Percentiles rank a stretch among this genome's conserved stretches.
Conservation (phyloP, 352 stramenopile species). For the Elongisporangium senticosum region DNA sequence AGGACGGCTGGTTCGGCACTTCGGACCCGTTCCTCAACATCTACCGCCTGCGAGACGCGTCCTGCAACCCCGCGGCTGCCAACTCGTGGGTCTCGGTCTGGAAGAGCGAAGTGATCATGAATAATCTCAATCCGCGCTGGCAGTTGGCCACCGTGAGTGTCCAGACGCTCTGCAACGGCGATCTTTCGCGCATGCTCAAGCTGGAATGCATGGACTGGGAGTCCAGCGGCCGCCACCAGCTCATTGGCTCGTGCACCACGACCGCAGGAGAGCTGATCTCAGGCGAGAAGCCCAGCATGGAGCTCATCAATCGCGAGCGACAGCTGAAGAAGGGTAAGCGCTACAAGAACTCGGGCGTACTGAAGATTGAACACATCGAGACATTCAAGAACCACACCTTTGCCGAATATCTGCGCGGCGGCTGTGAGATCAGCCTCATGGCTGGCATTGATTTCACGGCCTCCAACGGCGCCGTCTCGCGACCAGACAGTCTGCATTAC, state of each 20-base stretch:
- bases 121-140: conserved; percentile 69
- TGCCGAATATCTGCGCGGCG: conserved; percentile 60
- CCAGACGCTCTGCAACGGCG: conserved; percentile 63
- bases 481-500: conserved; percentile 59
- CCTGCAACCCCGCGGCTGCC: conserved; percentile 23
- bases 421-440: conserved; percentile 72
- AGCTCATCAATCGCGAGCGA: conserved; percentile 63
- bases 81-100: conserved; percentile 63
- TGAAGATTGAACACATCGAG: conserved; percentile 50
- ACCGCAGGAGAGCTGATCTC: conserved; percentile 52
- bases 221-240: conserved; percentile 57
- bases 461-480: conserved; percentile 41
- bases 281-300: conserved; percentile 37
- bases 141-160: conserved; percentile 46
- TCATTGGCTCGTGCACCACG: conserved; percentile 51
- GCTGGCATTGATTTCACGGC: conserved; percentile 82
- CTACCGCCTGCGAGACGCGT: conserved; percentile 48
- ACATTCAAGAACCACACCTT: conserved; percentile 68
- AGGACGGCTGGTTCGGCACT: conserved; percentile 72
- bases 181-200: conserved; percentile 48
- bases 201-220: conserved; percentile 81
- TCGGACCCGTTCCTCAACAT: conserved; percentile 77
- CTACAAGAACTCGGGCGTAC: conserved; percentile 70
- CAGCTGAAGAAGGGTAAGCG: conserved; percentile 64
- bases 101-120: conserved; percentile 56